These are phyloP conservation scores for Takakia lepidozioides DNA, from an alignment of 225 moss, liverwort and hornwort genomes.

Conservation along the genomic window DNA sequence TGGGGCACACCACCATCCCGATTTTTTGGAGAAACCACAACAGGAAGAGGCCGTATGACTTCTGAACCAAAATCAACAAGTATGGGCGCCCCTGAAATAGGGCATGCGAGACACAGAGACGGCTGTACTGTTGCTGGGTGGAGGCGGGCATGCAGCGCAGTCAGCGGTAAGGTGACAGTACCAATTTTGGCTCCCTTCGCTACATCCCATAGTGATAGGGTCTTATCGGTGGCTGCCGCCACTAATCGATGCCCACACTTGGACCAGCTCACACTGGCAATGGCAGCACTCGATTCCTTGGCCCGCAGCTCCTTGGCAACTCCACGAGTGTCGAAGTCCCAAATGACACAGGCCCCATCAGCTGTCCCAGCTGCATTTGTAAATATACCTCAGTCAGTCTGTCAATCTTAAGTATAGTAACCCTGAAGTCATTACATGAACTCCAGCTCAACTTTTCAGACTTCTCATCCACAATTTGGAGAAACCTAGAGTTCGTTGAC, in stretches of 20 bases:
- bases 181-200: conserved; percentile 55
- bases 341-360: conserved; percentile 86
- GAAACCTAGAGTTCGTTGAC: too few species aligned
- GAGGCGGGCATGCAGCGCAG: conserved; percentile 78
- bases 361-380: conserved; percentile 80
- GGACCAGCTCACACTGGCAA: conserved; percentile 97
- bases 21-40: conserved; percentile 38
- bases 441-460: too few species aligned
- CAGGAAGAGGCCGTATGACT: conserved; percentile 53
- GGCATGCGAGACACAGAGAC: conserved; percentile 74
- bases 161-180: conserved; percentile 48
- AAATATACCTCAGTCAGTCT: too few species aligned
- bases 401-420: too few species aligned
- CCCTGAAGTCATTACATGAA: too few species aligned
- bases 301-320: conserved; percentile 92
- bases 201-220: conserved; percentile 91
- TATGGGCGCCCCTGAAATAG: conserved; percentile 78
- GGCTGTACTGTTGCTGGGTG: conserved; percentile 70
- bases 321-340: conserved; percentile 99
- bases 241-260: conserved; percentile 94
- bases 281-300: conserved; percentile 40
- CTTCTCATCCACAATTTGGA: too few species aligned
- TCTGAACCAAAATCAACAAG: conserved; percentile 69
- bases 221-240: conserved; percentile 72
- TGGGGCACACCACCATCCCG: conserved; percentile 63